Evolutionary conservation across 2,329 filamentous ascomycete genomes (phyloP).

Genomic region (Arthrobotrys pseudoclavata): DNA sequence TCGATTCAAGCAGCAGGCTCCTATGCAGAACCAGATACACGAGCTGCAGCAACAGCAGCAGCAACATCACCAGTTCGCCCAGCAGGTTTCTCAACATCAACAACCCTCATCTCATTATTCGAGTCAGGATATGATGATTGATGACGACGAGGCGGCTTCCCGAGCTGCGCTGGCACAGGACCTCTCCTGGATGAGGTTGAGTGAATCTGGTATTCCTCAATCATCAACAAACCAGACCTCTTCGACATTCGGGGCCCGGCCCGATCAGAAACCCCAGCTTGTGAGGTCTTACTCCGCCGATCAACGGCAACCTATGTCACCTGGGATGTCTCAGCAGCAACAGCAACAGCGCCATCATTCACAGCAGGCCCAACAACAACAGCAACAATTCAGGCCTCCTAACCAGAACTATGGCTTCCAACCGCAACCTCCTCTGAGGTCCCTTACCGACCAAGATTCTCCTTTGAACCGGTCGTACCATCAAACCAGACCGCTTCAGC

Average conservation of each 20-base stretch:
- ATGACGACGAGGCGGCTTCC: conserved; percentile 61
- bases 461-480: conserved; percentile 52
- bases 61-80: conserved; percentile 36
- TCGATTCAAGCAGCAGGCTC: conserved; percentile 68
- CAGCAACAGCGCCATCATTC: conserved; percentile 44
- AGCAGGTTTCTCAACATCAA: conserved; percentile 56
- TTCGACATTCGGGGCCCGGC: conserved; percentile 44
- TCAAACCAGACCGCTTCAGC: conserved; percentile 47
- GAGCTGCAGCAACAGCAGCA: conserved; percentile 72
- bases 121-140: conserved; percentile 62
- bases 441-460: conserved; percentile 52
- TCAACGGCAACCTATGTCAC: conserved; percentile 43
- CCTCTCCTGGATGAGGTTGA: conserved; percentile 65
- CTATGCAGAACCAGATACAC: conserved; percentile 74
- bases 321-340: conserved; percentile 49
- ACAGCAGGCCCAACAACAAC: conserved; percentile 42
- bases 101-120: conserved; percentile 49
- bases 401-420: conserved; percentile 57
- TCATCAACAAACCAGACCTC: conserved; percentile 34
- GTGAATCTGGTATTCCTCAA: conserved; percentile 47
- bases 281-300: conserved; percentile 57
- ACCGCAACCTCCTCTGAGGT: conserved; percentile 49
- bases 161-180: conserved; percentile 65
- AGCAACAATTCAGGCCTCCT: conserved; percentile 39
- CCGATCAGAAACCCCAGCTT: conserved; percentile 53